Evolutionary conservation across 345 rosid genomes (phyloP), one percentile per base, ranked within the genome.

Genomic region (Anastatica hierochuntica): DNA sequence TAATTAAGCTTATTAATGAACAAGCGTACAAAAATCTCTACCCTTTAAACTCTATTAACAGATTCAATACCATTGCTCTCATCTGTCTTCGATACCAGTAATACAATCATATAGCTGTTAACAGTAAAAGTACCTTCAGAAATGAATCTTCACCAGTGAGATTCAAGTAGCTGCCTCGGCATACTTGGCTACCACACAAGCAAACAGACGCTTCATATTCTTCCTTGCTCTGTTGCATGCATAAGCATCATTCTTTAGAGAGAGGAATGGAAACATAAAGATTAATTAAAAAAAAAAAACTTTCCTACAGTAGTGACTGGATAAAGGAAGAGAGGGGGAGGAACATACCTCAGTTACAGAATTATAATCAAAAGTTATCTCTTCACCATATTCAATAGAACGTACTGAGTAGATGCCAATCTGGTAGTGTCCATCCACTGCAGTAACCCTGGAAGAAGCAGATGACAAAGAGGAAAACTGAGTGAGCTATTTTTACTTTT

Each of bases 171-270:
- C 95, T 94, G 37, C 99, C 99, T 40, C 99, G 84, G 60, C 99
- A 94, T 43, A 85, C 95, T 80, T 94, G 99, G 75, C 95, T 94
- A 64, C 99, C 99, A 68, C 99, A 94, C 68, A 94, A 72, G 77
- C 99, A 94, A 37, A 94, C 99, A 68, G 99, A 94, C 39, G 97
- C 99, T 72, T 94, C 99, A 54, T 94, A 94, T 71, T 94, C 99
- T 77, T 94, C 99, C 75, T 94, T 94, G 62, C 99, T 88, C 99
- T 94, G 81, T 48, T 59, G 31, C 67, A 68, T 58, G 46, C 56
- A 38, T n/a, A 70, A 43, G 30, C 53, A 56, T 35, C 43, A 62
- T 48, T 52, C 59, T 46, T 50, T 43, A 60, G 53, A 19, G 31
- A 35, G 27, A 42, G 52, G 35, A 43, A 13, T 12, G 54, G 15